Evolutionary conservation across 2,329 filamentous ascomycete genomes (phyloP), one percentile per base, ranked within the genome.

Genomic region (Fusarium sororula): DNA sequence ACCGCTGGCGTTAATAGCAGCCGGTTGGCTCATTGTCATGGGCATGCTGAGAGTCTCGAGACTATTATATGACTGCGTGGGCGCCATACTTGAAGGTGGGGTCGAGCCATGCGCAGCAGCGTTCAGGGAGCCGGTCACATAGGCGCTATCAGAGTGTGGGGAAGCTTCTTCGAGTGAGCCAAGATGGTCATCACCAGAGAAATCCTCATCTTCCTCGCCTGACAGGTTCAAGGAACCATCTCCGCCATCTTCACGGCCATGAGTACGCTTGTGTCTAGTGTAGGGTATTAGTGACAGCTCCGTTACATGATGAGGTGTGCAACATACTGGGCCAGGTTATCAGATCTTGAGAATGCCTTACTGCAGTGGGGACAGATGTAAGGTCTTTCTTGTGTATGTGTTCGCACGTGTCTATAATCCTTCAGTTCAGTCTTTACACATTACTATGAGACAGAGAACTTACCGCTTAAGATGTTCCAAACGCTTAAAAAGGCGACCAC

Each of bases 401-500:
- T 99, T 86, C 96, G 94, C 84, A 99, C 96, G 87, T 99, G 96
- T 89, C 95, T 97, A 89, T 82, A 37, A 28, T 53, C 58, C 14
- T 37, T 50, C 56, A 45, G 17, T 51, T 79, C 55, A 79, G 76
- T 69, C 58, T 69, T 50, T 55, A 48, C 26, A 32, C 20, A 44
- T 55, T 15, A 13, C 78, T 82, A 42, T 79, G 83, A 84, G 80
- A 75, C 76, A 83, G 84, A 82, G 75, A 79, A 80, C 81, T 91
- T 94, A 97, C 94, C 96, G 92, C 90, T 99, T 99, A 81, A 99
- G 91, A 86, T 99, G 96, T 87, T 99, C 96, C 87, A 99, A 90
- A 84, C 96, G 92, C 91, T 99, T 99, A 90, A 99, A 99, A 72
- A 98, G 90, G 80, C 96, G 93, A 62, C 96, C 96, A 82, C 96